phyloP scores from a whole-genome alignment of 2,329 filamentous ascomycete species.

The Huntiella moniliformis region DNA sequence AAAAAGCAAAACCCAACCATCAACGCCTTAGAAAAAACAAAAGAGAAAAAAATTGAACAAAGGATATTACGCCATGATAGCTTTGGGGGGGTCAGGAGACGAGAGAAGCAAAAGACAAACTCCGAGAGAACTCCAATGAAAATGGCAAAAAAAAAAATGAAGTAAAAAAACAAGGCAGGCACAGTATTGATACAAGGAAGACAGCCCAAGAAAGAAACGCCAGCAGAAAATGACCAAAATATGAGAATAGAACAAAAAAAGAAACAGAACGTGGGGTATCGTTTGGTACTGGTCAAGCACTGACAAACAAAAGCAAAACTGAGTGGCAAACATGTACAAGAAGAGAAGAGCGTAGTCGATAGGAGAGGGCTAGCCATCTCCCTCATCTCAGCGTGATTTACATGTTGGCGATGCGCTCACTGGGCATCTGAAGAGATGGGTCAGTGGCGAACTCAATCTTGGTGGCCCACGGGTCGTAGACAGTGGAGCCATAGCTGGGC shows the following conservation, averaged over 20 bases:
- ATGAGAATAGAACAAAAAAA: constrained; percentile 9
- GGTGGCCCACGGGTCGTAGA: constrained; percentile 33
- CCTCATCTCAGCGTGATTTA: constrained; percentile 17
- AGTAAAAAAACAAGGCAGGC: constrained; percentile 2
- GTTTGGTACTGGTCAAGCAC: constrained; percentile 12
- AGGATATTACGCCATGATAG: constrained; percentile 9
- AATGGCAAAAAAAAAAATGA: constrained; percentile 7
- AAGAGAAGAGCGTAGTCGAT: neutral
- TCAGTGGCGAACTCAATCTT: constrained; percentile 39
- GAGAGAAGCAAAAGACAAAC: neutral
- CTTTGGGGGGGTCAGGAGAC: neutral
- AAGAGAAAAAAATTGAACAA: constrained; percentile 1
- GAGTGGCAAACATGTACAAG: constrained; percentile 7
- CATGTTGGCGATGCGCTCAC: constrained; percentile 36
- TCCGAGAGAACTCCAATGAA: neutral
- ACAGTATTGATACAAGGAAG: constrained; percentile 11
- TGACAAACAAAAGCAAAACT: constrained; percentile 10
- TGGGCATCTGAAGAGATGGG: constrained; percentile 39
- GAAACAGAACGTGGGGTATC: constrained; percentile 11
- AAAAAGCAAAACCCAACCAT: constrained; percentile 2
- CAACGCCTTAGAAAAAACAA: constrained; percentile 2
- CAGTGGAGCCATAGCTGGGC: constrained; percentile 28
- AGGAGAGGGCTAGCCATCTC: too few relatives aligned
- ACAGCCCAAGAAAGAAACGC: constrained; percentile 5
- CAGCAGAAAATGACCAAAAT: constrained; percentile 8